Base-by-base conservation (phyloP, 768 basidiomycete genomes). In the Boletus tomentosulus region DNA sequence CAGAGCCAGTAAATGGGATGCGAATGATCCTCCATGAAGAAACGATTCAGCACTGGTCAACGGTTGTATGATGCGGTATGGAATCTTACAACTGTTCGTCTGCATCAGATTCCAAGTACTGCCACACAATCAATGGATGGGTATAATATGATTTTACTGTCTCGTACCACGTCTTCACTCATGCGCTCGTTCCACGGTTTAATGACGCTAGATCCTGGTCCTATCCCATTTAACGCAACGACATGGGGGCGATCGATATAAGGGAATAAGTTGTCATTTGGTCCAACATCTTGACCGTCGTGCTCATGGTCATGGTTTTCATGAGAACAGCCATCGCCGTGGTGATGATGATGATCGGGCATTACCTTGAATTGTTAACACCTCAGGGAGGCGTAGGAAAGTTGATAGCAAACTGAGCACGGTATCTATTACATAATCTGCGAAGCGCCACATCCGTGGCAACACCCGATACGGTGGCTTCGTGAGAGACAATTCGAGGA, bases 61-160 rank as follows among this genome's bases (percentile, higher is more conserved):
- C 3, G 34, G 39, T 39, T 24, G 24, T 3, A 13, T 19, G 44
- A 50, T 25, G 31, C 27, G 37, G n/a, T 19, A 51, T 24, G n/a
- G 28, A 28, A 46, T 56, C 77, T 62, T 69, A 91, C 90, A 97
- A 70, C 69, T 92, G 88, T 65, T 95, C 93, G 70, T 96, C 94
- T 33, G 88, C 87, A 58, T 97, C 94, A 16, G 91, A 93, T 69
- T 93, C 88, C 54, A 94, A 67, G 56, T 73, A 89, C 93, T 97
- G 33, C 24, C 39, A 51, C 49, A 33, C 33, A 16, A 31, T 60
- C 52, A 46, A 48, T 55, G 39, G 39, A 46, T 31, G 34, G 12
- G 42, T 24, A 53, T 46, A 31, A 53, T 30, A 25, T 46, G 50
- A 48, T 13, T 41, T 48, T 48, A 30, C 12, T 27, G 46, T 38